Evolutionary conservation across 176 grass and related monocot species (phyloP).

Genomic region (Oryza coarctata): DNA sequence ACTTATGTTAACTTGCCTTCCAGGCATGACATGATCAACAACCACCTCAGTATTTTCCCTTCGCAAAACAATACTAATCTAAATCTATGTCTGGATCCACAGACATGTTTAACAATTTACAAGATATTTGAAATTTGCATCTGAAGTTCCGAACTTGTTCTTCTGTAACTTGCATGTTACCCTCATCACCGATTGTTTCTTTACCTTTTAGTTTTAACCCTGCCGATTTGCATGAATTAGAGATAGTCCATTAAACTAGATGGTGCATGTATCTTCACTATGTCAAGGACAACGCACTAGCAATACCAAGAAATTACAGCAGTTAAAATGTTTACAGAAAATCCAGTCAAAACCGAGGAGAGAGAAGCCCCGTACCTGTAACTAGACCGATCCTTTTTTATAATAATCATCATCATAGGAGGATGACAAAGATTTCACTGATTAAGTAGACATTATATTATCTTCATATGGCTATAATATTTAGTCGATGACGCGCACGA

Average conservation of each 20-base stretch:
- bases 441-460: conserved; percentile 58
- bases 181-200: conserved; percentile 6
- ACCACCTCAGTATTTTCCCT: conserved; percentile 21
- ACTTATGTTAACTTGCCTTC: conserved; percentile 18
- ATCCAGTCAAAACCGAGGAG: conserved; percentile 68
- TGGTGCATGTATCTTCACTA: conserved; percentile 13
- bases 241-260: conserved; percentile 21
- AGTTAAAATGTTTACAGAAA: conserved; percentile 37
- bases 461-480: conserved; percentile 52
- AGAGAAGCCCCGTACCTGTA: conserved; percentile 27
- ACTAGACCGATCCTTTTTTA: conserved; percentile 51
- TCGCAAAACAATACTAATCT: conserved; percentile 10
- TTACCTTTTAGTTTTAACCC: conserved; percentile 22
- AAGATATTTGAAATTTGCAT: conserved; percentile 33
- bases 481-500: conserved; percentile 71
- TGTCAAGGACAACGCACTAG: conserved; percentile 1
- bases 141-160: conserved; percentile 12
- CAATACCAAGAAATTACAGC: conserved; percentile 31
- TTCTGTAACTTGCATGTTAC: conserved; percentile 29
- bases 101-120: conserved; percentile 22
- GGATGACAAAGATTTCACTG: conserved; percentile 84
- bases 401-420: conserved; percentile 65
- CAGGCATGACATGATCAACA: conserved; percentile 15
- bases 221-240: conserved; percentile 28
- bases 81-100: conserved; percentile 3